Percentiles rank a stretch among this genome's conserved stretches.
Evolutionary conservation across 2,329 filamentous ascomycete genomes (phyloP).

Genomic region (Chaetomiaceae sp.): DNA sequence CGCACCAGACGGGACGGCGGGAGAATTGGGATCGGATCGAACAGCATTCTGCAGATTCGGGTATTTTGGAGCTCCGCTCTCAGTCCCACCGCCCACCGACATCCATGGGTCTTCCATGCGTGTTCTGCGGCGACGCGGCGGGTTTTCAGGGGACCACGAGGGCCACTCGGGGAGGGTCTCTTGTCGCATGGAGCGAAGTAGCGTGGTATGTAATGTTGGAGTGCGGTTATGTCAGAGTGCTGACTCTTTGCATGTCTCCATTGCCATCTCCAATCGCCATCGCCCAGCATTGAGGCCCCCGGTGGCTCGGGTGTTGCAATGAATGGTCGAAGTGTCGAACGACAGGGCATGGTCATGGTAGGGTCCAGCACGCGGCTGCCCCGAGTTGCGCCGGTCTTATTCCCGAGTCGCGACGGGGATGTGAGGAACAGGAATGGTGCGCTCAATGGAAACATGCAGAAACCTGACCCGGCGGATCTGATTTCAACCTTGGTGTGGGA

Average conservation of each 20-base stretch:
- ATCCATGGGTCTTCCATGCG: constrained; percentile 3
- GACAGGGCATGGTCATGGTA: not conserved
- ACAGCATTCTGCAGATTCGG: constrained; percentile 15
- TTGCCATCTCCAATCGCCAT: too few relatives aligned
- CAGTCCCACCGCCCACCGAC: not conserved
- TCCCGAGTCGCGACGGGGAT: constrained; percentile 6
- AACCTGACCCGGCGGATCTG: too few relatives aligned
- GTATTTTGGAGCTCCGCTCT: constrained; percentile 12
- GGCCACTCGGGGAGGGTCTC: not conserved
- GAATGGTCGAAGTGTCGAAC: too few relatives aligned
- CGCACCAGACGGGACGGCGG: constrained; percentile 15
- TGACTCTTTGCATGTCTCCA: not conserved
- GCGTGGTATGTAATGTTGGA: too few relatives aligned
- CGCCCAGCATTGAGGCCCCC: too few relatives aligned
- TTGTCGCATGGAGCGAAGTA: too few relatives aligned
- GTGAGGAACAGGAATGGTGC: constrained; percentile 16
- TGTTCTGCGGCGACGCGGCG: constrained; percentile 1
- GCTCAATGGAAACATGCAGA: constrained; percentile 4
- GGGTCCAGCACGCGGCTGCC: too few relatives aligned
- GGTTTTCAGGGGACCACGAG: not conserved
- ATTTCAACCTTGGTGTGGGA: too few relatives aligned
- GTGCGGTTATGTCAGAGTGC: not conserved
- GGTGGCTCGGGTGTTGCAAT: too few relatives aligned
- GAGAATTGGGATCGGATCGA: constrained; percentile 18
- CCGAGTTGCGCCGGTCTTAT: constrained; percentile 1